These are phyloP conservation scores for Inga leiocalycina DNA, from an alignment of 306 rosid species.

Conservation along the genomic window DNA sequence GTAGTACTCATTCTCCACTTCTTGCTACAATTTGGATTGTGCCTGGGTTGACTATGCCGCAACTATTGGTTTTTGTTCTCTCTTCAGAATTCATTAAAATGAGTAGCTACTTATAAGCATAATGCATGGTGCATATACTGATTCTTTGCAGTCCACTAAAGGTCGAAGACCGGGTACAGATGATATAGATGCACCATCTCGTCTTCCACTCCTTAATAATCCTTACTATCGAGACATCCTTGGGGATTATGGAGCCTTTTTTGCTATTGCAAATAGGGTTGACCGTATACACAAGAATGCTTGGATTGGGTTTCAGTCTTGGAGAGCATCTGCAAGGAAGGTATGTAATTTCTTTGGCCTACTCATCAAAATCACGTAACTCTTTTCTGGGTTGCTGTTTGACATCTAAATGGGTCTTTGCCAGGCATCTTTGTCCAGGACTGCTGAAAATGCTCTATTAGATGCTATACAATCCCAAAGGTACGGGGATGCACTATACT, in stretches of 20 bases:
- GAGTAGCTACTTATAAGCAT: background rate
- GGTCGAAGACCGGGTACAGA: constrained; percentile 81
- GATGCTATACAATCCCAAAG: constrained; percentile 63
- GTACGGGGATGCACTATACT: constrained; percentile 89
- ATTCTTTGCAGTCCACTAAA: constrained; percentile 69
- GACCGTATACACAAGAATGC: constrained; percentile 95
- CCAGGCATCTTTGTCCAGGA: constrained; percentile 82
- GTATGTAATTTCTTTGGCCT: constrained; percentile 39
- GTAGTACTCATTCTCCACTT: background rate
- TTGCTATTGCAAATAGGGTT: constrained; percentile 81
- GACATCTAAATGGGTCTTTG: constrained; percentile 37
- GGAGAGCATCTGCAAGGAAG: constrained; percentile 98
- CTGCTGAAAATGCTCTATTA: constrained; percentile 78
- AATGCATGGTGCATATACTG: constrained; percentile 23
- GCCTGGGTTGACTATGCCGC: background rate
- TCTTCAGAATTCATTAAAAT: constrained; percentile 12
- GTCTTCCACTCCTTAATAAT: constrained; percentile 77
- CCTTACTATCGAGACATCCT: constrained; percentile 85
- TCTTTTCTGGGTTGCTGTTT: constrained; percentile 9
- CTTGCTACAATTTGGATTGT: background rate
- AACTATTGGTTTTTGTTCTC: background rate
- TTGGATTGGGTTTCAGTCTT: constrained; percentile 98
- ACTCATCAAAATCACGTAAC: background rate
- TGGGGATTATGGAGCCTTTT: constrained; percentile 87
- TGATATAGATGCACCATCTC: constrained; percentile 89